Evolutionary conservation across 805 yeast genomes (phyloP).

Genomic region (Starmerella vaccinii): DNA sequence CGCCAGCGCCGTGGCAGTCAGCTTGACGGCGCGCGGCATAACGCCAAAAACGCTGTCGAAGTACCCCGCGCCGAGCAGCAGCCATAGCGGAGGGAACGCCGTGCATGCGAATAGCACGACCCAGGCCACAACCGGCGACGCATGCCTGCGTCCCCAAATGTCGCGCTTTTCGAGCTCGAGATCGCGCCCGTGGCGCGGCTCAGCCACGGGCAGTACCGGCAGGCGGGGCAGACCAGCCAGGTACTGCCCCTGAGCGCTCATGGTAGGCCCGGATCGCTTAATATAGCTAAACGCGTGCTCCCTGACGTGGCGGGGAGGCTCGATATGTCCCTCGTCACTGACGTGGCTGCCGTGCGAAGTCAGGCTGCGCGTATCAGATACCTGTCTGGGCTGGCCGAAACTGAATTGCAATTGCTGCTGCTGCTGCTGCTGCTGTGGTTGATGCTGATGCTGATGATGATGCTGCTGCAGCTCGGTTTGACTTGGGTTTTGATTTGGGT

Average conservation of each 20-base stretch:
- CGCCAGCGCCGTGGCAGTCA: slow-evolving; percentile 31
- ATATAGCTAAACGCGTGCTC: slow-evolving; percentile 7
- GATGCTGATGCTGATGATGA: background rate
- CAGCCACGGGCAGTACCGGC: slow-evolving; percentile 18
- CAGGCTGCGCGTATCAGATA: background rate
- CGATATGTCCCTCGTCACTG: slow-evolving; percentile 14
- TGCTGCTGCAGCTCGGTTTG: background rate
- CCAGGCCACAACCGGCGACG: slow-evolving; percentile 18
- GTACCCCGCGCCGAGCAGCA: slow-evolving; percentile 33
- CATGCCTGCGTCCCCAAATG: slow-evolving; percentile 22
- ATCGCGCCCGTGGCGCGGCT: background rate
- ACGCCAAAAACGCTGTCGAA: slow-evolving; percentile 31
- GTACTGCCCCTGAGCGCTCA: slow-evolving; percentile 5
- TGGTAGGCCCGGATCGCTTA: slow-evolving; percentile 9
- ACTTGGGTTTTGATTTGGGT: background rate
- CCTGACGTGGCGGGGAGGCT: slow-evolving; percentile 7
- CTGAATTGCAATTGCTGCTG: background rate
- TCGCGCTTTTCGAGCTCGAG: slow-evolving; percentile 15
- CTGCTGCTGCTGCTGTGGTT: background rate
- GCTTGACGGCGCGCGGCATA: slow-evolving; percentile 28
- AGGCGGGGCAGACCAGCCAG: slow-evolving; percentile 21
- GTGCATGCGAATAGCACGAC: slow-evolving; percentile 22
- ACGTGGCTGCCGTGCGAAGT: slow-evolving; percentile 6
- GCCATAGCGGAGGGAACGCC: slow-evolving; percentile 34
- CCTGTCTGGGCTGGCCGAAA: background rate